Base-by-base conservation (phyloP, 169 alveolate species). In the Plasmodium coatneyi region DNA sequence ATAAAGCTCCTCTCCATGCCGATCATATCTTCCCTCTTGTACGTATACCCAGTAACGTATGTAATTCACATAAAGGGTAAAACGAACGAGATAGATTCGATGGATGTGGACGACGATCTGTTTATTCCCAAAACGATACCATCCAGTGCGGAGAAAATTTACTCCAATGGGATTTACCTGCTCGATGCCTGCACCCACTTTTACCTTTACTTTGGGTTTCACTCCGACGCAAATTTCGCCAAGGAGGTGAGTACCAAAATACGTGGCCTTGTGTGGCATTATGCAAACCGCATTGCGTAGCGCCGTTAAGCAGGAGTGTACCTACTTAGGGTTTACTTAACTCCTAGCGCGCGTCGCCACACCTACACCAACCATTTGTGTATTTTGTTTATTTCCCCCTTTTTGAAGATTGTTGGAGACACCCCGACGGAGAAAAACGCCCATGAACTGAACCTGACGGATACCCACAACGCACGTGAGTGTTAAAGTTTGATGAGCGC, bases 101-200 rank as follows among this genome's bases (percentile, higher is more conserved):
- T 87, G 93, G 71, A 79, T 76, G 22, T 80, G 39, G 92, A 95
- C 80, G 94, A 96, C 92, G 80, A 78, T 22, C 32, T 93, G 52
- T 93, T 60, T 79, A 34, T 95, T 71, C 96, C 83, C 87, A 56
- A 92, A 94, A 36, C 78, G 52, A 81, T 96, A 80, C 97, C 98
- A 2, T 91, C 98, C 22, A 83, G 97, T 25, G 95, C 96, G 25
- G 95, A 92, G 30, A 72, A 95, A 49, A 90, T 97, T 7, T 95
- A 92, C 83, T 95, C 97, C 25, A 97, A 96, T 82, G 98, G 98
- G 28, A 96, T 97, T 32, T 97, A 96, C 86, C 92, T 97, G 60
- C 80, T 96, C 71, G 98, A 97, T 93, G 96, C 95, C 32, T 97
- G 97, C 10, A 83, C 96, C 41, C 94, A 93, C 76, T 89, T 97